Percentiles rank a stretch among this genome's conserved stretches.
phyloP scores from a whole-genome alignment of 257 asterid genomes.

The Verbena officinalis region DNA sequence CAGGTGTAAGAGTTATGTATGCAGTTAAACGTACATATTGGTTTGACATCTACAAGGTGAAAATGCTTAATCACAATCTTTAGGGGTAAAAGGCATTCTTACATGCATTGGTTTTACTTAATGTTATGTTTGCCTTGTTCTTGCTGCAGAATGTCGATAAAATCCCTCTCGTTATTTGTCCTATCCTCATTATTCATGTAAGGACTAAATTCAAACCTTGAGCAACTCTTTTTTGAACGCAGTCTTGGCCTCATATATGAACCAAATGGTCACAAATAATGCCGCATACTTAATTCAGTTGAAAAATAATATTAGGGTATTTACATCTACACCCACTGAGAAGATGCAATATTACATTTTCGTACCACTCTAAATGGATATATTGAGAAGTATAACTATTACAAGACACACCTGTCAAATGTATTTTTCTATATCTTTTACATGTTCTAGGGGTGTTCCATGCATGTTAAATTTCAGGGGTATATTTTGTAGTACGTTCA shows the following conservation, averaged over 20 bases:
- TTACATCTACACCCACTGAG: too few relatives aligned
- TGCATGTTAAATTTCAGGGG: too few relatives aligned
- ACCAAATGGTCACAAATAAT: too few relatives aligned
- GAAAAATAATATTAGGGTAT: too few relatives aligned
- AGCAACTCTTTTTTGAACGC: too few relatives aligned
- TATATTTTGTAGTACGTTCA: too few relatives aligned
- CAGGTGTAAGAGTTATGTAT: slow-evolving; percentile 72
- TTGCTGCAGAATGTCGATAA: slow-evolving; percentile 77
- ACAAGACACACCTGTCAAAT: background rate
- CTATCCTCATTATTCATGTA: slow-evolving; percentile 80
- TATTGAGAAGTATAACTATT: too few relatives aligned
- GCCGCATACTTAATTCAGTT: too few relatives aligned
- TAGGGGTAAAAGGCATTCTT: background rate
- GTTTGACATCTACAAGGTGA: slow-evolving; percentile 73
- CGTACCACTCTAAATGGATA: too few relatives aligned
- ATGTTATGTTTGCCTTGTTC: slow-evolving; percentile 7
- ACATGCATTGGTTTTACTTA: slow-evolving; percentile 8
- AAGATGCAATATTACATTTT: too few relatives aligned
- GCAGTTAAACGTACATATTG: slow-evolving; percentile 56
- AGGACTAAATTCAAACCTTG: slow-evolving; percentile 33
- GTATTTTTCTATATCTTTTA: background rate
- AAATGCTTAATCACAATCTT: background rate
- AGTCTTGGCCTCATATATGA: too few relatives aligned
- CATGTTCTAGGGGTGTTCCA: too few relatives aligned
- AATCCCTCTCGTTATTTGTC: slow-evolving; percentile 54